Percentiles rank a stretch among this genome's conserved stretches.
These are phyloP conservation scores for Fusarium poae DNA, from an alignment of 2,329 filamentous ascomycete genomes.

Conservation along the genomic window DNA sequence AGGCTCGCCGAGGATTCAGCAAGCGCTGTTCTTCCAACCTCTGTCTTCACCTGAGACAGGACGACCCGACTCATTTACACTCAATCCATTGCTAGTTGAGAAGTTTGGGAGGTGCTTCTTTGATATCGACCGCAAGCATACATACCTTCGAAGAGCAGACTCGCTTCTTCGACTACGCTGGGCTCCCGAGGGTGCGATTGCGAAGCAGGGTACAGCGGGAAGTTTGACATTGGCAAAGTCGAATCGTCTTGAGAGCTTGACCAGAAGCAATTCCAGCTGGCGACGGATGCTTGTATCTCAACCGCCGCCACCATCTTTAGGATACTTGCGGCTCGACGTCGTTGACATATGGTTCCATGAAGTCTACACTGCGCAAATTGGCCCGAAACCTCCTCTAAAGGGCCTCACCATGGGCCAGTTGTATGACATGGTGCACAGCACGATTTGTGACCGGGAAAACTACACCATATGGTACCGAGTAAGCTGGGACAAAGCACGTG, in stretches of 20 bases:
- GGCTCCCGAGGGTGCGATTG: conserved; percentile 22
- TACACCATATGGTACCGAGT: conserved; percentile 25
- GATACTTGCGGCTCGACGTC: conserved; percentile 28
- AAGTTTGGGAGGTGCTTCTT: conserved; percentile 42
- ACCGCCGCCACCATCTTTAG: conserved; percentile 41
- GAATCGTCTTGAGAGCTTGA: conserved; percentile 30
- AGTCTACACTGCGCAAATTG: conserved; percentile 10
- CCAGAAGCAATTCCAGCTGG: conserved; percentile 36
- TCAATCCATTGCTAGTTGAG: conserved; percentile 38
- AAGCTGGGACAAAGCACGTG: conserved; percentile 16
- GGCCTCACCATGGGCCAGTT: conserved; percentile 40
- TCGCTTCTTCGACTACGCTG: conserved; percentile 38
- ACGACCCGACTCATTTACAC: neutral
- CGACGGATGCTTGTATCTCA: conserved; percentile 46
- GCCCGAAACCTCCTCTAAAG: neutral
- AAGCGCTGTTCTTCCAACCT: conserved; percentile 31
- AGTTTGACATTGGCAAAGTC: conserved; percentile 28
- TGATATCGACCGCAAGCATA: conserved; percentile 21
- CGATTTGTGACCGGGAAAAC: conserved; percentile 16
- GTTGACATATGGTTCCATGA: conserved; percentile 27
- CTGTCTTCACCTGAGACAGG: neutral
- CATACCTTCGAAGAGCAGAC: conserved; percentile 34
- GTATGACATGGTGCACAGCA: conserved; percentile 33
- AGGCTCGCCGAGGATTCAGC: conserved; percentile 30
- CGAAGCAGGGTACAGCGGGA: neutral